These are phyloP conservation scores for Clitoria ternatea DNA, from an alignment of 306 rosid genomes.

Conservation along the genomic window DNA sequence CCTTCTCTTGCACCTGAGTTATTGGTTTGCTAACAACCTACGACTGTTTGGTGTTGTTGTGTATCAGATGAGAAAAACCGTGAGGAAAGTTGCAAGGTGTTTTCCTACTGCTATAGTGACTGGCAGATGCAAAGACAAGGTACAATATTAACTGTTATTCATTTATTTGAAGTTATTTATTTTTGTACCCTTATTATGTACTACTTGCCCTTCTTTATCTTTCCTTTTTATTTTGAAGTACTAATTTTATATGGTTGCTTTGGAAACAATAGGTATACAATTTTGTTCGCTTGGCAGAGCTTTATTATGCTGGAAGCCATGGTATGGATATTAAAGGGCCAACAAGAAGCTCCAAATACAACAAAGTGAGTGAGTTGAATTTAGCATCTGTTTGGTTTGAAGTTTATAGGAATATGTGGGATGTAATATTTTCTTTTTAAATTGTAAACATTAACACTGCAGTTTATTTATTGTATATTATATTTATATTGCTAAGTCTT, in stretches of 20 bases:
- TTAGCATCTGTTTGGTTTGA: too few relatives aligned
- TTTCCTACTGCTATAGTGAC: conserved; percentile 89
- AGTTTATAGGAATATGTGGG: too few relatives aligned
- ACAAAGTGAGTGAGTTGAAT: conserved; percentile 45
- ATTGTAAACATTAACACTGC: too few relatives aligned
- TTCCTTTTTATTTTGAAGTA: neutral
- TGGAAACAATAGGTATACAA: conserved; percentile 51
- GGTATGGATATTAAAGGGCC: conserved; percentile 96
- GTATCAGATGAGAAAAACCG: conserved; percentile 76
- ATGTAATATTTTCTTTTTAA: too few relatives aligned
- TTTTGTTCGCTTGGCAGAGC: conserved; percentile 74
- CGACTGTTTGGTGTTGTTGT: neutral
- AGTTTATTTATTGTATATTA: neutral
- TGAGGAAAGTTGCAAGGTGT: conserved; percentile 58
- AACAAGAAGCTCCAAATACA: conserved; percentile 62
- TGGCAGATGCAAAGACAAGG: conserved; percentile 89
- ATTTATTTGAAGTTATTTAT: neutral
- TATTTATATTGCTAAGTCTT: neutral
- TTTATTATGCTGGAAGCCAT: conserved; percentile 93
- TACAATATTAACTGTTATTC: conserved; percentile 28
- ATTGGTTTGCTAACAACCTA: neutral
- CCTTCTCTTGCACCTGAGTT: neutral
- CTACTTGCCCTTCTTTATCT: neutral
- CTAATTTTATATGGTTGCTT: neutral
- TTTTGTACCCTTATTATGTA: neutral